Evolutionary conservation across 495 filamentous ascomycete genomes (phyloP).

Genomic region (Haplographium delicatum): DNA sequence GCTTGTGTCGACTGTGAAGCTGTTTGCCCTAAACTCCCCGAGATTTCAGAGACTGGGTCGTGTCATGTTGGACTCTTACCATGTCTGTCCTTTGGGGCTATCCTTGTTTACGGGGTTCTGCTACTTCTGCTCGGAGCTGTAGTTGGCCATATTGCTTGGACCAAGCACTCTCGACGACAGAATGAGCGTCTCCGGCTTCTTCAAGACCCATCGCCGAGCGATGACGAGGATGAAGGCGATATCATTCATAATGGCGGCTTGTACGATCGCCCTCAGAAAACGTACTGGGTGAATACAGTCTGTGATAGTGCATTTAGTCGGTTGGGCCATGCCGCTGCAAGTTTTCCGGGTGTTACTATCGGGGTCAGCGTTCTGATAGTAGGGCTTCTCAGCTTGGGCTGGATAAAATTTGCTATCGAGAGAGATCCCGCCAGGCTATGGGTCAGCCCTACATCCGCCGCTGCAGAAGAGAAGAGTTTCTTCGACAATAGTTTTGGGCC

Average conservation of each 20-base stretch:
- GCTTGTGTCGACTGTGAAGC: slow-evolving; percentile 88
- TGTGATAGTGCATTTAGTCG: slow-evolving; percentile 73
- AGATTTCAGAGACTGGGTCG: slow-evolving; percentile 55
- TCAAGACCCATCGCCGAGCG: slow-evolving; percentile 74
- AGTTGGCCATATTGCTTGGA: slow-evolving; percentile 68
- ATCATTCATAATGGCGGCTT: slow-evolving; percentile 66
- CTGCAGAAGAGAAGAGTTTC: slow-evolving; percentile 88
- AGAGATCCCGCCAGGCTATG: slow-evolving; percentile 85
- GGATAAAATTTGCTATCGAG: slow-evolving; percentile 81
- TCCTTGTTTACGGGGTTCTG: slow-evolving; percentile 76
- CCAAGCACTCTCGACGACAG: slow-evolving; percentile 62
- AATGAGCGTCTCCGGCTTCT: slow-evolving; percentile 80
- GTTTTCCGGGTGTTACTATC: slow-evolving; percentile 82
- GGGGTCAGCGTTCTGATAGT: slow-evolving; percentile 62
- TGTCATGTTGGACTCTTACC: slow-evolving; percentile 84
- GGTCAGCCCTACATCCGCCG: slow-evolving; percentile 88
- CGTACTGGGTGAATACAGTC: slow-evolving; percentile 73
- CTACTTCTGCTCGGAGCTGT: slow-evolving; percentile 61
- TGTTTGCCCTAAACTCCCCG: slow-evolving; percentile 75
- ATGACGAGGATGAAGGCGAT: slow-evolving; percentile 86
- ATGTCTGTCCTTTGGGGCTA: slow-evolving; percentile 87
- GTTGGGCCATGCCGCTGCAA: slow-evolving; percentile 77
- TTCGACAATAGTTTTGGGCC: slow-evolving; percentile 95
- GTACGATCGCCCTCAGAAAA: slow-evolving; percentile 61
- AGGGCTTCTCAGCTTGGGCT: slow-evolving; percentile 72